A percentile compares a stretch with the other conserved stretches of the same genome.
Evolutionary conservation across 2,329 filamentous ascomycete genomes (phyloP).

Genomic region (Xylariaceae sp.): DNA sequence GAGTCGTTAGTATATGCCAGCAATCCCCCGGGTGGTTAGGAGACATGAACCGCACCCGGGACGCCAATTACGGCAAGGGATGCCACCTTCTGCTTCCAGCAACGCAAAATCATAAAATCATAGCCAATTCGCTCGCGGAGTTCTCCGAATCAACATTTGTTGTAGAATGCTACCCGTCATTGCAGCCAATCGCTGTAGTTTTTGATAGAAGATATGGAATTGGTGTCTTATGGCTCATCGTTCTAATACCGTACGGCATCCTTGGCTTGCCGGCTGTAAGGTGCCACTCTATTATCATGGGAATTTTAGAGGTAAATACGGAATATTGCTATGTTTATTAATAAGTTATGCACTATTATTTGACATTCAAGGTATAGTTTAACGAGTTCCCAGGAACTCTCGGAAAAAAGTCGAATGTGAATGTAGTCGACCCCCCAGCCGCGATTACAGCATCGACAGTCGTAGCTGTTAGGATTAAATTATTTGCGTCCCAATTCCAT

Average conservation of each 20-base stretch:
- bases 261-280: too few relatives aligned
- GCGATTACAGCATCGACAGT: slow-evolving; percentile 51
- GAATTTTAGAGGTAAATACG: too few relatives aligned
- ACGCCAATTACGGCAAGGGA: slow-evolving; percentile 1
- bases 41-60: background rate
- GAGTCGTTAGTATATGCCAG: background rate
- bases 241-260: too few relatives aligned
- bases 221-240: too few relatives aligned
- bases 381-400: slow-evolving; percentile 51
- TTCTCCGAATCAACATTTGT: too few relatives aligned
- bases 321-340: too few relatives aligned
- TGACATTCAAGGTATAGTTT: slow-evolving; percentile 47
- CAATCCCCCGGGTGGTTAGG: background rate
- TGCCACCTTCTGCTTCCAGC: slow-evolving; percentile 16
- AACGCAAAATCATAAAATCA: background rate
- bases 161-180: too few relatives aligned
- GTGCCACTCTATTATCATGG: too few relatives aligned
- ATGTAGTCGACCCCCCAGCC: slow-evolving; percentile 47
- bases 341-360: background rate
- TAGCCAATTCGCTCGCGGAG: background rate
- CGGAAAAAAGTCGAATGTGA: slow-evolving; percentile 60
- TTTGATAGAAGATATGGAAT: too few relatives aligned
- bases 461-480: slow-evolving; percentile 49
- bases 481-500: slow-evolving; percentile 52
- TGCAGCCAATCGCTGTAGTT: too few relatives aligned